These are phyloP conservation scores for Planoprotostelium fungivorum DNA, from an alignment of 78 protist genomes.

Conservation along the genomic window DNA sequence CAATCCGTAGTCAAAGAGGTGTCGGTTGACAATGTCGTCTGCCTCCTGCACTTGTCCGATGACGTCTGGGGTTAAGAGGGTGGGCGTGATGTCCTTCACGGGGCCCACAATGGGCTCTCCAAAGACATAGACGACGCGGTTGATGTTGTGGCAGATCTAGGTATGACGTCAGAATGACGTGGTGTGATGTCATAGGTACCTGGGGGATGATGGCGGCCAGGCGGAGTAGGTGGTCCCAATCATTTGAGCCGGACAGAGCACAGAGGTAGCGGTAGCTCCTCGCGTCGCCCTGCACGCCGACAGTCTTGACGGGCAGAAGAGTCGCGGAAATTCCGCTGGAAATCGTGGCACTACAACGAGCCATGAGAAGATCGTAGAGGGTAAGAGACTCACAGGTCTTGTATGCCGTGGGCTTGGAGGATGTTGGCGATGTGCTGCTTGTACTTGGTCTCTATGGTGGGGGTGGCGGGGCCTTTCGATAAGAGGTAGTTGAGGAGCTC, in stretches of 20 bases:
- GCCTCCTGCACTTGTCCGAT: conserved; percentile 75
- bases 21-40: conserved; percentile 63
- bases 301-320: conserved; percentile 83
- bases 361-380: background rate
- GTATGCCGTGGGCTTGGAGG: background rate
- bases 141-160: conserved; percentile 76
- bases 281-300: conserved; percentile 95
- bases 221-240: conserved; percentile 49
- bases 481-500: background rate
- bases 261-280: conserved; percentile 77
- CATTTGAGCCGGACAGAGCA: conserved; percentile 41
- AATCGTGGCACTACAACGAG: background rate
- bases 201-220: conserved; percentile 76
- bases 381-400: background rate
- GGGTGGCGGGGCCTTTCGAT: background rate
- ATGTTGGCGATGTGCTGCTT: background rate
- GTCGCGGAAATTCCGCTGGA: conserved; percentile 5
- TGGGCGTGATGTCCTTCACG: conserved; percentile 56
- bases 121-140: conserved; percentile 73
- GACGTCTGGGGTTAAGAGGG: conserved; percentile 52
- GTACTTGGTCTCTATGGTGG: background rate
- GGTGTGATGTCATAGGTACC: background rate
- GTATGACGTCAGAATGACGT: background rate
- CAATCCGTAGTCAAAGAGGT: conserved; percentile 39
- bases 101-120: conserved; percentile 48